These are phyloP conservation scores for Linum tenue DNA, from an alignment of 345 rosid species.

Conservation along the genomic window DNA sequence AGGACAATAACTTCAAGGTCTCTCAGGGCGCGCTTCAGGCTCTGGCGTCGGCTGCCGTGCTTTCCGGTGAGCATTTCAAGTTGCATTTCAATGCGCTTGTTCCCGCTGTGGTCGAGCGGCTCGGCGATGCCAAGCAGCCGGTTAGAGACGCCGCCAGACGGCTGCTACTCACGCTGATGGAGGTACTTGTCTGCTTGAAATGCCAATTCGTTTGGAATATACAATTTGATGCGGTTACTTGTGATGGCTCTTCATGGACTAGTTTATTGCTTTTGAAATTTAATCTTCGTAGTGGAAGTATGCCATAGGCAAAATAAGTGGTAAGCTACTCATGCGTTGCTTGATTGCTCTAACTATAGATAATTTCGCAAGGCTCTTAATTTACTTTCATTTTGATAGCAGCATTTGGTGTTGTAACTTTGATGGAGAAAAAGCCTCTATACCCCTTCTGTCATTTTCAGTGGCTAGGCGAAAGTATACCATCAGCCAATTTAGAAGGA, in stretches of 20 bases:
- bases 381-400: neutral
- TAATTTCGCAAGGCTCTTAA: neutral
- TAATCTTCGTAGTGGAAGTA: neutral
- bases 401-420: no score
- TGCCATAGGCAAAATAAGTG: neutral
- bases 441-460: no score
- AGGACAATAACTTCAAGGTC: conserved; percentile 84
- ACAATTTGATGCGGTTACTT: no score
- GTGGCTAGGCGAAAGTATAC: no score
- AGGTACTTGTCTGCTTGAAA: conserved; percentile 33
- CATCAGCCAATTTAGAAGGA: no score
- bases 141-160: conserved; percentile 96
- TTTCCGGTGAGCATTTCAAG: conserved; percentile 87
- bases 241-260: neutral
- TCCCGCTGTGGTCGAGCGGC: conserved; percentile 86
- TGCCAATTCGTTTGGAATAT: no score
- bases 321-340: neutral
- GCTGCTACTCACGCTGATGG: conserved; percentile 92
- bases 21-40: conserved; percentile 94
- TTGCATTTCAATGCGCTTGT: conserved; percentile 89
- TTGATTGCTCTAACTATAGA: neutral
- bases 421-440: no score
- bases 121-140: conserved; percentile 88
- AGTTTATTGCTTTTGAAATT: neutral
- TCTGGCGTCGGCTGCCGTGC: conserved; percentile 93